Base-by-base conservation (phyloP, 768 basidiomycete genomes). In the Amanita phalloides region DNA sequence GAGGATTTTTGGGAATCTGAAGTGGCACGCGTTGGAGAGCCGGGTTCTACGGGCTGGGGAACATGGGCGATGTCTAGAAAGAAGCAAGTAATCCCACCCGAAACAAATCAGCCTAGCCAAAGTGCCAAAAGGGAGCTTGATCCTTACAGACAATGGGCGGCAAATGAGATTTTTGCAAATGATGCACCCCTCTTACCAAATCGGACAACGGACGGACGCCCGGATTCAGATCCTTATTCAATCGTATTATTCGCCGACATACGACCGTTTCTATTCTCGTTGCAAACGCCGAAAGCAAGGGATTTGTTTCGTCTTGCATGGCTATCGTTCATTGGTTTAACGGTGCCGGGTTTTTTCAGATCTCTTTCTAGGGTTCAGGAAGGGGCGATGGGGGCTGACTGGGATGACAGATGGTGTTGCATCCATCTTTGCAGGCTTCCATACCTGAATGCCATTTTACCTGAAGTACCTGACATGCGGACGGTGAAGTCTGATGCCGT, bases 1-100 rank as follows among this genome's bases (percentile, higher is more conserved):
- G 88, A 90, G 66, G 78, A 81, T 48, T 92, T 86, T 61, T 92
- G 90, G 90, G 90, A 92, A 47, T 79, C 84, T 3, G 90, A 90
- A 64, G 68, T 66, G 8, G 81, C 81, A n/a, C 81, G 89, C n/a
- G 62, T 82, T 7, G 86, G 88, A 26, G 90, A 92, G 60, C 61
- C 64, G 0, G 68, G 70, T 49, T 78, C 88, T 7, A 69, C 64
- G 51, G 88, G 90, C 23, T 91, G 89, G 87, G 71, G 72, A 11
- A 54, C 66, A 32, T 90, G 86, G 86, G 64, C 75, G 37, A 60
- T 68, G 9, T 66, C 71, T 20, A 71, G 73, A 21, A 71, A 68
- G 44, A 65, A 72, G 30, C 69, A 72, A 9, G 23, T 11, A 14
- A 28, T 17, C 17, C n/a, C 20, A 45, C 35, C 38, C 33, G 13